A percentile compares a stretch with the other conserved stretches of the same genome.
These are phyloP conservation scores for Stephania cephalantha DNA, from an alignment of 164 flowering plant genomes.

Conservation along the genomic window DNA sequence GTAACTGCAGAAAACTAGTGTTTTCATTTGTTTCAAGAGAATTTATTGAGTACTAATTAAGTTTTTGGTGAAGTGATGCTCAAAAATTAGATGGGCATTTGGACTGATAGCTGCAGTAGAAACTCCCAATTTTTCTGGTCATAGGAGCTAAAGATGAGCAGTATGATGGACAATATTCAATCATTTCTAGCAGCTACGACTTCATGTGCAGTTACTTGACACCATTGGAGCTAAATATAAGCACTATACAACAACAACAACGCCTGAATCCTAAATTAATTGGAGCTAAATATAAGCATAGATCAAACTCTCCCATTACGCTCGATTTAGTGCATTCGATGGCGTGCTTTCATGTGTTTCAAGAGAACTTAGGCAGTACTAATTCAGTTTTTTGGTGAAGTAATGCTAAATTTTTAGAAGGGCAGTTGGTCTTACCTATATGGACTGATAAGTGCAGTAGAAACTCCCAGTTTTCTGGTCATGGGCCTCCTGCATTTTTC, in stretches of 20 bases:
- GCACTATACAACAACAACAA: background rate
- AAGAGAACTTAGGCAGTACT: background rate
- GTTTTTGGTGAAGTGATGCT: no score
- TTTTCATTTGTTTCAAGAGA: background rate
- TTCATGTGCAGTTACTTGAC: background rate
- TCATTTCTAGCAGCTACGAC: no score
- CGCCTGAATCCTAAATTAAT: background rate
- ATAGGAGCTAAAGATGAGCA: no score
- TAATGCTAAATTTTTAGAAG: background rate
- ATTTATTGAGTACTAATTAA: background rate
- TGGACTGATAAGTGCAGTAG: constrained; percentile 84
- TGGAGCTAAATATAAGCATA: no score
- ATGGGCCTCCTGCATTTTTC: constrained; percentile 58
- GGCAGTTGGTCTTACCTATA: constrained; percentile 46
- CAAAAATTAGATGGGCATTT: no score
- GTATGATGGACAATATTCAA: no score
- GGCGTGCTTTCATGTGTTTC: background rate
- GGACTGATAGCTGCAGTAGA: no score
- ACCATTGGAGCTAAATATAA: background rate
- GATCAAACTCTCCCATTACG: no score
- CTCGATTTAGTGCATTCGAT: background rate
- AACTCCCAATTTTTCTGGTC: no score
- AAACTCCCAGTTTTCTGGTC: constrained; percentile 65
- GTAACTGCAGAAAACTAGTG: no score
- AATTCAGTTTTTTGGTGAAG: background rate